Evolutionary conservation across 345 rosid species (phyloP).

Genomic region (Linum lewisii): DNA sequence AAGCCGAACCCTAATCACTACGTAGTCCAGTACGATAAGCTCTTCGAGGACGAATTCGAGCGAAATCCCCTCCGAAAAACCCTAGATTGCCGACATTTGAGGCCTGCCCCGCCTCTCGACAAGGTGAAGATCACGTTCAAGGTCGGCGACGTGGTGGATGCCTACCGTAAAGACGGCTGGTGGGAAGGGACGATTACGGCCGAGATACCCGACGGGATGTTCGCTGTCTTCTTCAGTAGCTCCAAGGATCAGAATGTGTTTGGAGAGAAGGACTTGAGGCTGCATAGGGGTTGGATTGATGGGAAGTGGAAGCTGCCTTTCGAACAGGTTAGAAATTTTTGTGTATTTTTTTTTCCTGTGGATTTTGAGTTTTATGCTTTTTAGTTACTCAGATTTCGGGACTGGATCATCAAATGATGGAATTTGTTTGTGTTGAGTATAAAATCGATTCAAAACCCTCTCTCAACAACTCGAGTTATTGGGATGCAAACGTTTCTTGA

Average conservation of each 20-base stretch:
- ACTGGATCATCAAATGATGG: not conserved
- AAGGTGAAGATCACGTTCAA: conserved; percentile 23
- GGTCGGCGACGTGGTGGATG: conserved; percentile 59
- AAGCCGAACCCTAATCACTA: conserved; percentile 19
- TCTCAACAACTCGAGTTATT: too few relatives aligned
- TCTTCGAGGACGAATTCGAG: conserved; percentile 44
- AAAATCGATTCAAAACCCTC: not conserved
- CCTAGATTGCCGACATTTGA: conserved; percentile 28
- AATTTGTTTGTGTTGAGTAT: not conserved
- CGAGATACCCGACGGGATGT: conserved; percentile 39
- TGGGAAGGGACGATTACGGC: conserved; percentile 75
- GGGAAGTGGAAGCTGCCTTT: conserved; percentile 64
- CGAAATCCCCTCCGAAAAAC: conserved; percentile 35
- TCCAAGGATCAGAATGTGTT: conserved; percentile 50
- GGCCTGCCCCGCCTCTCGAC: conserved; percentile 54
- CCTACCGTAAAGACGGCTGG: conserved; percentile 70
- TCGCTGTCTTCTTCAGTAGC: conserved; percentile 46
- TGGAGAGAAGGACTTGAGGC: conserved; percentile 35
- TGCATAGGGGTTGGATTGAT: conserved; percentile 60
- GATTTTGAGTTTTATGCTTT: conserved; percentile 11
- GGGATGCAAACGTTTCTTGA: too few relatives aligned
- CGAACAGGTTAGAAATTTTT: conserved; percentile 16
- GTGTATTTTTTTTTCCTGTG: conserved; percentile 5
- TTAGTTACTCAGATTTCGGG: not conserved
- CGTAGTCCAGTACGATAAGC: conserved; percentile 36